Evolutionary conservation across 23 red algal genomes (phyloP).

Genomic region (Gracilaria caudata): DNA sequence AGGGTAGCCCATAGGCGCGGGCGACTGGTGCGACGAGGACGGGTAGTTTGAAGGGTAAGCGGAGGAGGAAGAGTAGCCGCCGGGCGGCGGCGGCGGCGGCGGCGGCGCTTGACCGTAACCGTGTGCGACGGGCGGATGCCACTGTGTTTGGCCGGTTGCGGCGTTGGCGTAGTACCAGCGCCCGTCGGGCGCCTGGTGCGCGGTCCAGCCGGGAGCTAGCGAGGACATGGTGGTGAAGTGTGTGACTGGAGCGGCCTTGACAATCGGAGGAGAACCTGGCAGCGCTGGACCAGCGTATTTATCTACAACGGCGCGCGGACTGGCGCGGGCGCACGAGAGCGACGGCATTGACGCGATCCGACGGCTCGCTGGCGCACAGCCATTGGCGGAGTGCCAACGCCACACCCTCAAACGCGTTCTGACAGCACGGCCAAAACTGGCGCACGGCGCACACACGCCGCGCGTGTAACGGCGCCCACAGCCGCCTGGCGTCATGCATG

Average conservation of each 20-base stretch:
- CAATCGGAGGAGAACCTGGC: too few relatives aligned
- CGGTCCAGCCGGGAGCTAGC: conserved; percentile 58
- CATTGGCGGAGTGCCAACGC: background rate
- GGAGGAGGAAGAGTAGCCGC: background rate
- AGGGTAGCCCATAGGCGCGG: conserved; percentile 1
- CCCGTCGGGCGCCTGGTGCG: conserved; percentile 56
- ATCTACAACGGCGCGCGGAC: too few relatives aligned
- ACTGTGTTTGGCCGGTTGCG: conserved; percentile 44
- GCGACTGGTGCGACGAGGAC: background rate
- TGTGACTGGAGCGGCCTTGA: background rate
- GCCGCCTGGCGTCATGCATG: too few relatives aligned
- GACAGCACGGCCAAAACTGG: conserved; percentile 11
- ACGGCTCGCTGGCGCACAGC: background rate
- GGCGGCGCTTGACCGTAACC: background rate
- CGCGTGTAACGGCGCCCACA: background rate
- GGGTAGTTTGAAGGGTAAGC: conserved; percentile 25
- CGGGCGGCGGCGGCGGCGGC: conserved; percentile 31
- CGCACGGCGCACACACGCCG: background rate
- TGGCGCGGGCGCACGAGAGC: background rate
- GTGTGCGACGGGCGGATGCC: conserved; percentile 26
- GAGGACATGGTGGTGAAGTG: background rate
- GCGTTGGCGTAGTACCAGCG: conserved; percentile 53
- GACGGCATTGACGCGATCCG: background rate
- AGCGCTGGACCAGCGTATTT: too few relatives aligned
- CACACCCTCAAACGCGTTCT: background rate